Conservation (phyloP, 2,329 filamentous ascomycete genomes). For the Cordyceps farinosa region DNA sequence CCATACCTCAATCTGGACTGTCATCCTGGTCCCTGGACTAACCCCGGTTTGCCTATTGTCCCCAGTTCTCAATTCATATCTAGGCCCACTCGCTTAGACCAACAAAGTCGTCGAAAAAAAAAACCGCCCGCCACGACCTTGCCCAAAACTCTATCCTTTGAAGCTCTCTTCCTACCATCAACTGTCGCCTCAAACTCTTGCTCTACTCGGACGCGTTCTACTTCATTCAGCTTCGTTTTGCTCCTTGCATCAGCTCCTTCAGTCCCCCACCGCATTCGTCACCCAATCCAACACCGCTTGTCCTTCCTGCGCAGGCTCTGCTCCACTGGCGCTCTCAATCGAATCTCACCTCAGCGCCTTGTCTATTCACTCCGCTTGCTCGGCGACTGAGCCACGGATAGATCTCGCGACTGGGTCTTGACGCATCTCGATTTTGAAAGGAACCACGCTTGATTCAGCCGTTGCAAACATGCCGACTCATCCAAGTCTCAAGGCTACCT, state of each 20-base stretch:
- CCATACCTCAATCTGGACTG: background rate
- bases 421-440: background rate
- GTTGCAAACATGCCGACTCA: conserved; percentile 35
- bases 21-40: conserved; percentile 3
- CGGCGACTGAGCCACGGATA: background rate
- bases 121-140: conserved; percentile 1
- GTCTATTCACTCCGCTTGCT: background rate
- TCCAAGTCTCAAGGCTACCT: conserved; percentile 50
- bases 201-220: background rate
- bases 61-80: conserved; percentile 6
- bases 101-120: conserved; percentile 14
- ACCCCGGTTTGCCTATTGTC: conserved; percentile 8
- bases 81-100: conserved; percentile 9
- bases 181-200: background rate
- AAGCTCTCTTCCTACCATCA: conserved; percentile 1
- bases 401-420: background rate
- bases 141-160: conserved; percentile 12
- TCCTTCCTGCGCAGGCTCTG: background rate
- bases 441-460: too few relatives aligned
- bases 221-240: background rate
- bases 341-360: conserved; percentile 13
- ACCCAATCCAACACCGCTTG: background rate
- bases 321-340: background rate
- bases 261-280: background rate
- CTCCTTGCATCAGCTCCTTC: background rate